phyloP scores from a whole-genome alignment of 192 early-diverging fungal genomes.

The Entophlyctis luteolus region DNA sequence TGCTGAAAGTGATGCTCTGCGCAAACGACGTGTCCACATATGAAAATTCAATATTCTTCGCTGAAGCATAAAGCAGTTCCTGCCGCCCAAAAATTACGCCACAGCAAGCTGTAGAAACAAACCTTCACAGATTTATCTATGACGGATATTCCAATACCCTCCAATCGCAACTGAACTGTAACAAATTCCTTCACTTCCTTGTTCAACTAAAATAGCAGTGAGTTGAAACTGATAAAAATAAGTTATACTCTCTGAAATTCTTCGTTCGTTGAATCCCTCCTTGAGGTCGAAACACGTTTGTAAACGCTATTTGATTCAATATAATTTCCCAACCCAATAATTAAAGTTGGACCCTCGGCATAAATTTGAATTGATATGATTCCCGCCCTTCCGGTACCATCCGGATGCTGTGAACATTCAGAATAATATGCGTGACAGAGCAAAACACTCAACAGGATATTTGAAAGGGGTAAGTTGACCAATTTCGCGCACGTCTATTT shows the following conservation, averaged over 20 bases:
- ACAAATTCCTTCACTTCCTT: slow-evolving; percentile 41
- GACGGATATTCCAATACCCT: slow-evolving; percentile 88
- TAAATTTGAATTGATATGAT: slow-evolving; percentile 40
- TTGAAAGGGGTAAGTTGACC: slow-evolving; percentile 81
- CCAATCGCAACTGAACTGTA: slow-evolving; percentile 69
- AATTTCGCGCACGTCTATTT: slow-evolving; percentile 84
- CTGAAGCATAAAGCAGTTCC: slow-evolving; percentile 83
- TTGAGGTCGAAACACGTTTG: background rate
- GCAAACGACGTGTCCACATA: slow-evolving; percentile 78
- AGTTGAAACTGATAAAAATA: background rate
- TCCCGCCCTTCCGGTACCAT: slow-evolving; percentile 13
- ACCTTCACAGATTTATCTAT: slow-evolving; percentile 71
- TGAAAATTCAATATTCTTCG: slow-evolving; percentile 71
- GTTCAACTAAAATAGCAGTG: slow-evolving; percentile 32
- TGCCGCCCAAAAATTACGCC: slow-evolving; percentile 7
- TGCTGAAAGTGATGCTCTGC: slow-evolving; percentile 69
- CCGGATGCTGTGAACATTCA: background rate
- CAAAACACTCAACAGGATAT: slow-evolving; percentile 51
- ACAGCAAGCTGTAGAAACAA: slow-evolving; percentile 1
- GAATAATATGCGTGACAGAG: background rate
- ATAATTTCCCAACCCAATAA: slow-evolving; percentile 33
- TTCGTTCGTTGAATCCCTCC: background rate
- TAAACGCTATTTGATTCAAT: slow-evolving; percentile 30
- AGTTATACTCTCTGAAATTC: slow-evolving; percentile 3
- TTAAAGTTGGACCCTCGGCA: slow-evolving; percentile 42